Evolutionary conservation across 495 filamentous ascomycete species (phyloP).

Genomic region (Cladorrhinum samala): DNA sequence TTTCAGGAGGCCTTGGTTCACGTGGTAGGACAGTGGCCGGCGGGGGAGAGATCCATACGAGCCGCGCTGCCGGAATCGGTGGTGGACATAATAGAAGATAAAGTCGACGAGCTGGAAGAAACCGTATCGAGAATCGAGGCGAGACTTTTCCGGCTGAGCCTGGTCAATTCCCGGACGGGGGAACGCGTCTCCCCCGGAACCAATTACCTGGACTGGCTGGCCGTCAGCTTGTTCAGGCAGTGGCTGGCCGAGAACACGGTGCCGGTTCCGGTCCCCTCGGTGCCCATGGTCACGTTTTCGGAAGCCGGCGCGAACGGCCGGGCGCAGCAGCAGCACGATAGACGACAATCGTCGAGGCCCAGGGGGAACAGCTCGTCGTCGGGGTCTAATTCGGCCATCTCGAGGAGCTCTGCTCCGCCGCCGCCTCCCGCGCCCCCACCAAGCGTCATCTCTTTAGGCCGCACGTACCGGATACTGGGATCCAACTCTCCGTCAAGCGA

Average conservation of each 20-base stretch:
- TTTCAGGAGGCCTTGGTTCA: slow-evolving; percentile 87
- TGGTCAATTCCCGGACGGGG: slow-evolving; percentile 68
- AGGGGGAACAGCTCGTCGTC: slow-evolving; percentile 1
- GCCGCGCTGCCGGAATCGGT: slow-evolving; percentile 64
- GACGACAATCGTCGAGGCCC: slow-evolving; percentile 17
- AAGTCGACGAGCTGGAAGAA: slow-evolving; percentile 77
- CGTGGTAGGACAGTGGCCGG: slow-evolving; percentile 87
- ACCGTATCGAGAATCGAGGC: slow-evolving; percentile 62
- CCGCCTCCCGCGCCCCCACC: slow-evolving; percentile 10
- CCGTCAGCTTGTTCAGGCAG: slow-evolving; percentile 75
- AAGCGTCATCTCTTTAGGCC: slow-evolving; percentile 49
- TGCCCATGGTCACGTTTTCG: slow-evolving; percentile 14
- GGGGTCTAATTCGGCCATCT: not conserved
- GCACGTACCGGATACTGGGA: slow-evolving; percentile 63
- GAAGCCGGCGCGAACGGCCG: no score
- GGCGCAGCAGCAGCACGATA: no score
- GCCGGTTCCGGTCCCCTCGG: slow-evolving; percentile 48
- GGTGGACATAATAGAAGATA: slow-evolving; percentile 84
- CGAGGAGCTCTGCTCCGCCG: not conserved
- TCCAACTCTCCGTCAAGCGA: slow-evolving; percentile 42
- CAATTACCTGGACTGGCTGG: slow-evolving; percentile 81
- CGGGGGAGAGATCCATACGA: slow-evolving; percentile 67
- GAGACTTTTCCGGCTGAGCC: slow-evolving; percentile 69
- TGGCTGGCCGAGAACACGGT: slow-evolving; percentile 86
- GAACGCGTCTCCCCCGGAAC: slow-evolving; percentile 73